Percentiles rank a stretch among this genome's conserved stretches.
phyloP scores from a whole-genome alignment of 2,329 filamentous ascomycete genomes.

The Ophiostoma angusticollis region DNA sequence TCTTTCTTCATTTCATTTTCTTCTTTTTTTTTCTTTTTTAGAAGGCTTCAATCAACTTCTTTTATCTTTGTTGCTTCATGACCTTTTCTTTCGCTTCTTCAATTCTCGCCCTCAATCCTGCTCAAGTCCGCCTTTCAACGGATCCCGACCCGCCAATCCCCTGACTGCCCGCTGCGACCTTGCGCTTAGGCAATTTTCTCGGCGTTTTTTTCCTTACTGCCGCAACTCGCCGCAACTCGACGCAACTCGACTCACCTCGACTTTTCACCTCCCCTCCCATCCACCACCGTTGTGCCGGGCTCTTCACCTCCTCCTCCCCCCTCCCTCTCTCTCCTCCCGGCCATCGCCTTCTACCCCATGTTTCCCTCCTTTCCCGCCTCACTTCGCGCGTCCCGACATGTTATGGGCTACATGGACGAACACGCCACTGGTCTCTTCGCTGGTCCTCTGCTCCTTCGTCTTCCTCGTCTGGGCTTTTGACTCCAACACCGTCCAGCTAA shows the following conservation, averaged over 20 bases:
- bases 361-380: constrained; percentile 3
- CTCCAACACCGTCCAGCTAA: constrained; percentile 29
- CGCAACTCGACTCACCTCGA: neutral
- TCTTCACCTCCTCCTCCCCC: neutral
- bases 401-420: constrained; percentile 36
- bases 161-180: too few relatives aligned
- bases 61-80: neutral
- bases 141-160: too few relatives aligned
- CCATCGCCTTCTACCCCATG: constrained; percentile 6
- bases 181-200: too few relatives aligned
- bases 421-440: constrained; percentile 28
- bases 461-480: constrained; percentile 33
- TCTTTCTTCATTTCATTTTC: too few relatives aligned
- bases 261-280: neutral
- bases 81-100: neutral
- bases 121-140: too few relatives aligned
- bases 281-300: neutral
- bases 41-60: neutral
- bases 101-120: constrained; percentile 4
- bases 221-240: too few relatives aligned
- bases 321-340: neutral
- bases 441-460: constrained; percentile 30
- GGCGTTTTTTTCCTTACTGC: too few relatives aligned
- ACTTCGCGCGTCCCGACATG: constrained; percentile 27
- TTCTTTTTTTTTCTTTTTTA: neutral